Percentiles rank a stretch among this genome's conserved stretches.
These are phyloP conservation scores for Kandelia obovata DNA, from an alignment of 345 rosid genomes.

Conservation along the genomic window DNA sequence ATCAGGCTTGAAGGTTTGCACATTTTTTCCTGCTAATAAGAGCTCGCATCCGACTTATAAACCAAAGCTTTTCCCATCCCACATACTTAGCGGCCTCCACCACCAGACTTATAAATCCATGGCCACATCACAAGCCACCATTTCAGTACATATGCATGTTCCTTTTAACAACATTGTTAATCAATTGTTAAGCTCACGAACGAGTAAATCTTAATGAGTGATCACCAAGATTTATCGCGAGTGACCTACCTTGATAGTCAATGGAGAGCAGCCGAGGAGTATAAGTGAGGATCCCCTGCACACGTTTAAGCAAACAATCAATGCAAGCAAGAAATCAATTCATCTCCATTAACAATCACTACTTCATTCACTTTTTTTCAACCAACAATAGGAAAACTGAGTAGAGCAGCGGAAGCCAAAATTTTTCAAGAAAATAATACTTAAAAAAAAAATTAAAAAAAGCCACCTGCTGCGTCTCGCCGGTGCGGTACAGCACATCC, in stretches of 20 bases:
- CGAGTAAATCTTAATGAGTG: neutral
- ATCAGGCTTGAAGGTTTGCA: no score
- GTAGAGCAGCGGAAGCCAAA: neutral
- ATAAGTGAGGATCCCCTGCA: slow-evolving; percentile 66
- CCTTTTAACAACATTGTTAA: neutral
- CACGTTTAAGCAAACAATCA: no score
- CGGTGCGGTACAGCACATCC: slow-evolving; percentile 81
- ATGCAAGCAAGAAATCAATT: neutral
- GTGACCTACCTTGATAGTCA: slow-evolving; percentile 63
- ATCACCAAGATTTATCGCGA: neutral
- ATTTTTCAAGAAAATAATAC: neutral
- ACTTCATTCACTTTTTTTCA: neutral
- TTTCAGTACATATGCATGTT: neutral
- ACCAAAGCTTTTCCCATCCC: no score
- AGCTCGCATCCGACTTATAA: no score
- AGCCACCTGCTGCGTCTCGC: slow-evolving; percentile 68
- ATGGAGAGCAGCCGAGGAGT: slow-evolving; percentile 84
- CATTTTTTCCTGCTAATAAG: no score
- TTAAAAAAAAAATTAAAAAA: neutral
- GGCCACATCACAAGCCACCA: neutral
- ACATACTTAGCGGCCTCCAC: neutral
- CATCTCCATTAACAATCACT: neutral
- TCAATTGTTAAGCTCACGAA: neutral
- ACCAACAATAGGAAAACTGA: neutral
- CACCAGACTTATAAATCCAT: neutral